Evolutionary conservation across 2,329 filamentous ascomycete genomes (phyloP), one percentile per base, ranked within the genome.

Genomic region (Hypoxylon sp.): DNA sequence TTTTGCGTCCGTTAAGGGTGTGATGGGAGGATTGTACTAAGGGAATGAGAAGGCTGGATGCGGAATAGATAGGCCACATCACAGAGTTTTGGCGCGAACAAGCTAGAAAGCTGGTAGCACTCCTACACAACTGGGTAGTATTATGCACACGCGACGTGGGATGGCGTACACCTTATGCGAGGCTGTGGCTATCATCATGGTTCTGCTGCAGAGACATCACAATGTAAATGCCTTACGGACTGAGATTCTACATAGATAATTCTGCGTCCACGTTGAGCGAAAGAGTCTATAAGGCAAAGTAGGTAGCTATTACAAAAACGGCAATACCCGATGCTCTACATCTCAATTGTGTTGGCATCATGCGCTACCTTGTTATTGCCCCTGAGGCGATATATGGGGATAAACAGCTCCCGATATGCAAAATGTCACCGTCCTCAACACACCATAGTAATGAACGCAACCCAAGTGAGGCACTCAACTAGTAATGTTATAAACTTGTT

Each of bases 1-100:
- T 61, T 44, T 30, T 38, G 12, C 33, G 18, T 50, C 50, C 22
- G 14, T 28, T 24, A 42, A 33, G 14, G 40, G 42, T 55, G 36
- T 49, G 58, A 56, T 32, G 46, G 28, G 12, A 52, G 52, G 45
- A 56, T 56, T 51, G 3, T 16, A 3, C 12, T 2, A 33, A 16
- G 40, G 12, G 32, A 33, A 30, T 11, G 28, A 28, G 42, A 30
- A 40, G 20, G n/a, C 48, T 38, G 9, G 40, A 61, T 45, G 42
- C 20, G 52, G 54, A 61, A 57, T 58, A 26, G 30, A 58, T 51
- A 20, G 20, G 12, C 42, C 9, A 51, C 55, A 36, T 32, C 32
- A 33, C 46, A 33, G 49, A 26, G 51, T 61, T 57, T 54, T 28
- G 45, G 20, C 32, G 45, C 24, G 52, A 54, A 46, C 18, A 51